Conservation (phyloP, 257 asterid genomes). For the Datura wrightii region DNA sequence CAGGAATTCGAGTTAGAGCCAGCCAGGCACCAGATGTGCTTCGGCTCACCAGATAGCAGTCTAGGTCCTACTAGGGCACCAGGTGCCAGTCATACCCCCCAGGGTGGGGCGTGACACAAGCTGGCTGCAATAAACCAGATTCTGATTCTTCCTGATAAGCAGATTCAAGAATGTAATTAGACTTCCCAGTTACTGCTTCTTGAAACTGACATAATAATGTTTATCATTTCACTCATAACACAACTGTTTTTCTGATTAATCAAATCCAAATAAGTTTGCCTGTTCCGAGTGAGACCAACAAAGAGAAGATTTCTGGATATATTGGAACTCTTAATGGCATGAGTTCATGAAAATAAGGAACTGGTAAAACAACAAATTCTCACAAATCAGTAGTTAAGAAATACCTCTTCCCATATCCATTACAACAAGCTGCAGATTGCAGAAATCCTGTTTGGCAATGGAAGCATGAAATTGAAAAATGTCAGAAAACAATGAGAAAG, state of each 20-base stretch:
- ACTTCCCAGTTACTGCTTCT: not conserved
- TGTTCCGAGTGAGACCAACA: not conserved
- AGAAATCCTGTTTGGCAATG: conserved; percentile 58
- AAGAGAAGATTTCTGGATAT: conserved; percentile 18
- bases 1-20: too few species aligned
- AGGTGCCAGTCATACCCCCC: too few species aligned
- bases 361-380: not conserved
- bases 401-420: conserved; percentile 83
- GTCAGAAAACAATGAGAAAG: conserved; percentile 32
- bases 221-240: not conserved
- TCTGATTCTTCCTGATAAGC: conserved; percentile 18
- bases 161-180: not conserved
- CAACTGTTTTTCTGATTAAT: conserved; percentile 20
- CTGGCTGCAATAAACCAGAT: conserved; percentile 19
- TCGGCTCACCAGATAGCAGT: too few species aligned
- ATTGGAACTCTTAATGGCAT: not conserved
- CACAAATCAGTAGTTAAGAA: conserved; percentile 17
- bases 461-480: conserved; percentile 35
- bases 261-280: not conserved
- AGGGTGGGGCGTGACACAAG: too few species aligned
- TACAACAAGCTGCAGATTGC: conserved; percentile 71
- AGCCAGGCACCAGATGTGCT: too few species aligned
- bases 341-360: not conserved
- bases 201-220: not conserved
- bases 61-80: too few species aligned